Evolutionary conservation across 345 rosid genomes (phyloP), one percentile per base, ranked within the genome.

Genomic region (Ceriops decandra): DNA sequence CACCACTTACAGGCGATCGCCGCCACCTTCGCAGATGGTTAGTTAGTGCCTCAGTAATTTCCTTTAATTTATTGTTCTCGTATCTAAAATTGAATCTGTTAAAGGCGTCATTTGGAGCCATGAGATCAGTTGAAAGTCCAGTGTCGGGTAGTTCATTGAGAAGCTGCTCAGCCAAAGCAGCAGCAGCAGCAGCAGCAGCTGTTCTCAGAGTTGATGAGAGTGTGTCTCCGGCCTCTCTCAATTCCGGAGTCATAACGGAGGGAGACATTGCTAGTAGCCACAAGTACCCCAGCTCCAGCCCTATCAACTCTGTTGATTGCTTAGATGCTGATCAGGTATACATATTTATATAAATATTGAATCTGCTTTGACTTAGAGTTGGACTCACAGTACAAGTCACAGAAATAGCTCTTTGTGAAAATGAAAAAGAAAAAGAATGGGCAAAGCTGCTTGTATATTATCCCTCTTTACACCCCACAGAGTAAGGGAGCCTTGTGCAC

Each of bases 261-360:
- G 75, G 81, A 80, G 92, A 88, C 75, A n/a, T 24, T 66, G 53
- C 83, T 0, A 82, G 84, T 76, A 80, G 72, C 68, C 87, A 82
- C 63, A 87, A 88, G 66, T 87, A 81, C 63, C 46, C 86, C 0
- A 73, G 80, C 75, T 76, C 83, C 51, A 88, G 92, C 70, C 87
- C 91, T 46, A 86, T 92, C 52, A 77, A 82, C 56, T 85, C 98
- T 0, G 92, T 86, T 58, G 97, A 84, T 58, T 88, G 98, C 83
- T 82, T 93, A 82, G 96, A 93, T 68, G 83, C 97, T 59, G 93
- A 87, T 79, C 96, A 93, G 93, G 98, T 89, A 36, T 26, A 26
- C 22, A 8, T 21, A 10, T 54, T 53, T 21, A 22, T 53, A n/a
- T 6, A 38, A 38, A 38, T 9, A 22, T 6, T 22, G 5, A 7